Percentiles rank a stretch among this genome's conserved stretches.
Evolutionary conservation across 495 filamentous ascomycete genomes (phyloP).

Genomic region (Melanomma pulvis-pyrius): DNA sequence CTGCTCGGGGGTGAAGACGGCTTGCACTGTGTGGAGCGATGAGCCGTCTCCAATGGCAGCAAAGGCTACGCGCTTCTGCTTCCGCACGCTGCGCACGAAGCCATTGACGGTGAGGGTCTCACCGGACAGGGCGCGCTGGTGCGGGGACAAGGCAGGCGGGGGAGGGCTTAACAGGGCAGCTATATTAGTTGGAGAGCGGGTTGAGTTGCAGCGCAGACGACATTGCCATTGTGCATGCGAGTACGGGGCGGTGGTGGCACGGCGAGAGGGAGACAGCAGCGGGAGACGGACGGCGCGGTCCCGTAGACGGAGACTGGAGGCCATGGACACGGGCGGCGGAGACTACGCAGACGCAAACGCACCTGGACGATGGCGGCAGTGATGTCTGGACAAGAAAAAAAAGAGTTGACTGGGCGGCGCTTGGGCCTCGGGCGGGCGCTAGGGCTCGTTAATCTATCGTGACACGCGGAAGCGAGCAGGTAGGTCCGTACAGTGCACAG

Average conservation of each 20-base stretch:
- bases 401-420: background rate
- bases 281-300: constrained; percentile 11
- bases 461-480: background rate
- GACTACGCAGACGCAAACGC: background rate
- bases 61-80: constrained; percentile 82
- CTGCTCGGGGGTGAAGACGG: constrained; percentile 72
- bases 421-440: background rate
- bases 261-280: background rate
- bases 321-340: constrained; percentile 7
- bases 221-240: constrained; percentile 8
- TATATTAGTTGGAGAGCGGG: constrained; percentile 25
- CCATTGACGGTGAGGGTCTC: constrained; percentile 65
- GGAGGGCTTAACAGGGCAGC: constrained; percentile 35
- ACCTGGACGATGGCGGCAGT: too few species aligned
- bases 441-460: background rate
- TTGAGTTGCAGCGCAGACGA: constrained; percentile 28
- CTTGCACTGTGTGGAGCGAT: constrained; percentile 76
- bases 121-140: constrained; percentile 24
- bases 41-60: constrained; percentile 88
- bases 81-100: constrained; percentile 80
- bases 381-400: too few species aligned
- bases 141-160: constrained; percentile 6
- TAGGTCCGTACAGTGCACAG: too few species aligned
- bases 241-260: constrained; percentile 1
- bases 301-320: background rate